Conservation (phyloP, 192 early-diverging fungal genomes). For the Dispira parvispora region DNA sequence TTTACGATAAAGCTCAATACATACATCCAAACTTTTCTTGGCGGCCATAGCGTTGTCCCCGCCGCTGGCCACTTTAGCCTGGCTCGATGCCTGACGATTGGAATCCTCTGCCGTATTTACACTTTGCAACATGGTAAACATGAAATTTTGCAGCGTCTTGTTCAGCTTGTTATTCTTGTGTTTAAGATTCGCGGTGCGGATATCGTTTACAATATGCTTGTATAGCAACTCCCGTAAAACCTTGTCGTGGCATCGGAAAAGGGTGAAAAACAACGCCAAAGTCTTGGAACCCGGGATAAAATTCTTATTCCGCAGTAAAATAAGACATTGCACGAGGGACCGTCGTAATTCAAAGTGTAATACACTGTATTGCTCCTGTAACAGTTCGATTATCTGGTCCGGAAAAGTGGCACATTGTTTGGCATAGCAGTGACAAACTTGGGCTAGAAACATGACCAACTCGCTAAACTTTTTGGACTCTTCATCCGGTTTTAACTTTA, state of each 20-base stretch:
- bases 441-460: constrained; percentile 79
- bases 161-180: constrained; percentile 96
- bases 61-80: constrained; percentile 15
- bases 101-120: neutral
- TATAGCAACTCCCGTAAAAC: constrained; percentile 74
- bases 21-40: constrained; percentile 88
- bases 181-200: constrained; percentile 83
- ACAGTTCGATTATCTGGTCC: constrained; percentile 62
- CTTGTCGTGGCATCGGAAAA: constrained; percentile 92
- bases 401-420: constrained; percentile 66
- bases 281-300: constrained; percentile 42
- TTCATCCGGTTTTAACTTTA: constrained; percentile 72
- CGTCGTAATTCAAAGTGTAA: constrained; percentile 70
- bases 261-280: constrained; percentile 90
- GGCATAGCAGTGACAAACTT: constrained; percentile 77
- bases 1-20: constrained; percentile 94
- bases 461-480: constrained; percentile 69
- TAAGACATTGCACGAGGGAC: constrained; percentile 75
- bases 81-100: neutral
- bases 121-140: constrained; percentile 85
- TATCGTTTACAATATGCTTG: constrained; percentile 87
- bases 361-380: constrained; percentile 64
- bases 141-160: constrained; percentile 91
- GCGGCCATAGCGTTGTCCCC: constrained; percentile 78
- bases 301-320: constrained; percentile 78